Evolutionary conservation across 306 rosid species (phyloP), one percentile per base, ranked within the genome.

Genomic region (Echinosophora koreensis): DNA sequence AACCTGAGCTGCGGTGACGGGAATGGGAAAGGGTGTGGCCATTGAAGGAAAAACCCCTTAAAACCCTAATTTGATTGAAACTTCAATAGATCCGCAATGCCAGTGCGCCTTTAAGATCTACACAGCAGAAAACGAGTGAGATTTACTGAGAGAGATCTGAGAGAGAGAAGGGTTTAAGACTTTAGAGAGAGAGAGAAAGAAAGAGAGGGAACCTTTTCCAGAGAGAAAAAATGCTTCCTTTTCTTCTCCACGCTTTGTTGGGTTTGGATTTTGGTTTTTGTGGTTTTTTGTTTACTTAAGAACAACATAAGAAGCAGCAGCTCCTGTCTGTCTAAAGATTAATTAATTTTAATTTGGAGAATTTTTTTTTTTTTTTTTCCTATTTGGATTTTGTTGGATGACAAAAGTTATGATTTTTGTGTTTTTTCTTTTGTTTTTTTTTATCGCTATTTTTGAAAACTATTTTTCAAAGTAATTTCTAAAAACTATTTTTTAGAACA

Each of bases 1-100:
- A 85, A 95, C 98, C 99, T 95, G 99, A 74, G 93, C 91, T 42
- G 98, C 97, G 34, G 97, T 86, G 69, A 92, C 88, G 14, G 89
- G 90, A 84, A 89, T 80, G 82, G 96, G 89, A 75, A 83, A 95
- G 49, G 97, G 86, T 35, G 96, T 77, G 54, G 97, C 97, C 99
- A 92, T 95, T 46, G 77, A 37, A 60, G 74, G 14, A 28, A 83
- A 67, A 81, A 76, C 0, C 83, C 86, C 96, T 83, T 78, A 92
- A 92, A 88, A 85, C 91, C 96, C 94, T 85, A 75, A 72, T 17
- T 66, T 0, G 18, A 30, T 54, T 32, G 49, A 44, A 74, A 50
- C 49, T 30, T 61, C 22, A n/a, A 16, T 2, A 78, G 92, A 87
- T 85, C 90, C 86, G 34, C 83, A 84, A 72, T 62, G 84, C 15